Conservation (phyloP, 352 stramenopile genomes). For the Phytophthora pluvialis region DNA sequence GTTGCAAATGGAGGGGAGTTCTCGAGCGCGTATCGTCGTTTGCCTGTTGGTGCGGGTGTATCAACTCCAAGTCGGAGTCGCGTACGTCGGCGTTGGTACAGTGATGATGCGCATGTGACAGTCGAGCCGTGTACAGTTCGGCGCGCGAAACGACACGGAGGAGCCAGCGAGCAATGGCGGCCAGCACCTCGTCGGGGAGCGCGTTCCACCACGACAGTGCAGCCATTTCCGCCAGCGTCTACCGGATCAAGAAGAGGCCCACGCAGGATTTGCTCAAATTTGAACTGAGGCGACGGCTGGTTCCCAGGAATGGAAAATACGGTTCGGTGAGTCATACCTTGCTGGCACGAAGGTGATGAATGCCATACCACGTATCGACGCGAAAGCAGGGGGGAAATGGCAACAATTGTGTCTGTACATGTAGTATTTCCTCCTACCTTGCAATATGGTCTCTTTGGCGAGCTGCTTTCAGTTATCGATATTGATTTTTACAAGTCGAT, state of each 20-base stretch:
- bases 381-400: slow-evolving; percentile 13
- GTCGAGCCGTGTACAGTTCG: slow-evolving; percentile 23
- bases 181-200: slow-evolving; percentile 36
- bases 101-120: slow-evolving; percentile 21
- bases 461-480: too few species aligned
- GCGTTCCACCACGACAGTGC: slow-evolving; percentile 7
- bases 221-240: too few species aligned
- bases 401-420: not conserved
- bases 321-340: slow-evolving; percentile 20
- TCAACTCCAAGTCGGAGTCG: slow-evolving; percentile 16
- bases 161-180: slow-evolving; percentile 25
- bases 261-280: slow-evolving; percentile 34
- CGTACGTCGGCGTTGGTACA: slow-evolving; percentile 8
- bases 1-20: slow-evolving; percentile 28
- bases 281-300: slow-evolving; percentile 12
- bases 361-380: slow-evolving; percentile 13
- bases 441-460: too few species aligned
- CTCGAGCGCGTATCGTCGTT: slow-evolving; percentile 19
- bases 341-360: slow-evolving; percentile 5
- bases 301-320: slow-evolving; percentile 17
- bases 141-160: slow-evolving; percentile 9
- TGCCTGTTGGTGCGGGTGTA: slow-evolving; percentile 5
- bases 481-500: too few species aligned
- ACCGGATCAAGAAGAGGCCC: not conserved
- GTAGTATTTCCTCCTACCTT: too few species aligned